Percentiles rank a stretch among this genome's conserved stretches.
Evolutionary conservation across 164 flowering plant genomes (phyloP).

Genomic region (Kingdonia uniflora): DNA sequence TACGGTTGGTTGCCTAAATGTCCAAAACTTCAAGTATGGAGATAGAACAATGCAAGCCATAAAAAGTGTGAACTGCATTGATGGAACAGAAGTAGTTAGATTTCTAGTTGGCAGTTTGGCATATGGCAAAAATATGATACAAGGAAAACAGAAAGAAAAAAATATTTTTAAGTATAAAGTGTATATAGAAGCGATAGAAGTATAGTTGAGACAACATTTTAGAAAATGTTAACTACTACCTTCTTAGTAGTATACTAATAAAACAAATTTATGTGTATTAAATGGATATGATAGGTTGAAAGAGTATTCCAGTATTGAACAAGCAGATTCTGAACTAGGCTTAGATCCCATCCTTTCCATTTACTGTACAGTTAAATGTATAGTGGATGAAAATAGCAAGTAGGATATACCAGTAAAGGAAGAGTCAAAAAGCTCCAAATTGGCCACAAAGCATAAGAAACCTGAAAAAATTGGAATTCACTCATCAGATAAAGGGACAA

Average conservation of each 20-base stretch:
- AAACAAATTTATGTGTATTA: no score
- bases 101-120: not conserved
- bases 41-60: conserved; percentile 68
- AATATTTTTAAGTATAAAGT: no score
- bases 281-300: no score
- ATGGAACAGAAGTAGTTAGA: conserved; percentile 6
- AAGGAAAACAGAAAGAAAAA: not conserved
- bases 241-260: no score
- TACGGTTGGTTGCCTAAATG: conserved; percentile 32
- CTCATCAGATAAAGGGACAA: not conserved
- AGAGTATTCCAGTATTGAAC: no score
- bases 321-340: no score
- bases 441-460: conserved; percentile 85
- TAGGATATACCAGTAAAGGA: conserved; percentile 66
- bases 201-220: no score
- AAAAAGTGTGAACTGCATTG: conserved; percentile 74
- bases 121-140: not conserved
- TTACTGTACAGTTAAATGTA: no score
- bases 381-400: not conserved
- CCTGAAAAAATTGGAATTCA: conserved; percentile 33
- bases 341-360: no score
- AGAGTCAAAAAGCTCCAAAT: conserved; percentile 87
- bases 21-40: conserved; percentile 40
- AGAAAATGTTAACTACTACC: no score
- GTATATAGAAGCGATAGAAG: no score